Evolutionary conservation across 1,139 yeast species (phyloP).

Genomic region (Candida albicans): DNA sequence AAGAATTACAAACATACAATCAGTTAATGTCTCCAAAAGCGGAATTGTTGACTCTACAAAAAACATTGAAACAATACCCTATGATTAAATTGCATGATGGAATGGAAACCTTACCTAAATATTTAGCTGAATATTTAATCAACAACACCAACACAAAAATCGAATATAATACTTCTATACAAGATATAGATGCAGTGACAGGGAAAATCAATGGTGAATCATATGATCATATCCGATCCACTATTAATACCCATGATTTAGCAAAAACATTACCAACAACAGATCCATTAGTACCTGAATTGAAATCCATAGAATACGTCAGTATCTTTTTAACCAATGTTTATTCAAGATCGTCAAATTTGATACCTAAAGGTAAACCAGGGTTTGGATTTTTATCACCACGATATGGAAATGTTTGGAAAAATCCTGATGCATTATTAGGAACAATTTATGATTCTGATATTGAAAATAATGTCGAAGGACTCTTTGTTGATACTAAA

Average conservation of each 20-base stretch:
- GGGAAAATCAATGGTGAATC: slow-evolving; percentile 18
- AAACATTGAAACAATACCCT: slow-evolving; percentile 45
- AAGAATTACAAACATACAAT: slow-evolving; percentile 29
- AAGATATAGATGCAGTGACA: slow-evolving; percentile 19
- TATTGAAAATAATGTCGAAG: slow-evolving; percentile 51
- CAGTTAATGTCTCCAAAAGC: slow-evolving; percentile 35
- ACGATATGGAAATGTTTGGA: slow-evolving; percentile 25
- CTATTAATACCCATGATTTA: slow-evolving; percentile 46
- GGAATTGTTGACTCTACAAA: slow-evolving; percentile 34
- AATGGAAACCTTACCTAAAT: slow-evolving; percentile 50
- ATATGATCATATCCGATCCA: slow-evolving; percentile 58
- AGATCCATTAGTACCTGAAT: slow-evolving; percentile 17
- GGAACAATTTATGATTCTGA: slow-evolving; percentile 94
- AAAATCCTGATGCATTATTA: slow-evolving; percentile 60
- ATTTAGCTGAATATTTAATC: slow-evolving; percentile 36
- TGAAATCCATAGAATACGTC: slow-evolving; percentile 43
- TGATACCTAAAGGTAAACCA: slow-evolving; percentile 46
- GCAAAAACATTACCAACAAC: slow-evolving; percentile 20
- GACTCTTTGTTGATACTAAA: slow-evolving; percentile 11
- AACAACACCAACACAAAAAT: slow-evolving; percentile 43
- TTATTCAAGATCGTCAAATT: slow-evolving; percentile 29
- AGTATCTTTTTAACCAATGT: slow-evolving; percentile 63
- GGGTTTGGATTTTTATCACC: slow-evolving; percentile 95
- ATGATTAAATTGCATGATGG: slow-evolving; percentile 56
- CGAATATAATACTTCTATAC: slow-evolving; percentile 22